Evolutionary conservation across 73 alveolate species (phyloP), one percentile per base, ranked within the genome.

Genomic region (Uronychia setigera): DNA sequence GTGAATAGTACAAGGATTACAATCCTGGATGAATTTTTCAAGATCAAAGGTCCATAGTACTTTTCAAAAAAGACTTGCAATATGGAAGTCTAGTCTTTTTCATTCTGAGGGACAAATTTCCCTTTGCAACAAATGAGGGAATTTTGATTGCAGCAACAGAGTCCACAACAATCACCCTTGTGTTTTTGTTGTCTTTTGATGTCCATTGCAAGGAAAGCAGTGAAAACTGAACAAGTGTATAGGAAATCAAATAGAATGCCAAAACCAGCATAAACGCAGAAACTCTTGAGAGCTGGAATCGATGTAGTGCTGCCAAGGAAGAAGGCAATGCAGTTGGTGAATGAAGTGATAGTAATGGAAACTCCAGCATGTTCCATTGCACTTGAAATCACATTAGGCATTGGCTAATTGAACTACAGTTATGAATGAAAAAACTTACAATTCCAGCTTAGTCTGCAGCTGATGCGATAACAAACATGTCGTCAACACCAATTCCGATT

Each of bases 401-500:
- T 35, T 0, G 29, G 1, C 26, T 34, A 31, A 1, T 31, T 67
- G 29, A 25, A 29, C 1, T 33, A 25, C n/a, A 30, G 29, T n/a
- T 11, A 46, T 46, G 5, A 46, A 19, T 11, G 67, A 46, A 46
- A 46, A 5, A 46, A 19, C 67, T 46, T 46, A 46, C 67, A 46
- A 46, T 46, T 19, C 67, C 67, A 46, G 67, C 67, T 19, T 58
- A 33, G 80, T 32, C 79, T 28, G 77, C 77, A 60, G 80, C 82
- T 19, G 83, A 58, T 35, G 86, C 46, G 1, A 87, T 58, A 1
- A 87, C 93, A 60, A 87, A 87, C 87, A 88, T 88, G 27, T 87
- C 93, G 29, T 87, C 93, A 57, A 81, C 93, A 0, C 93, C 93
- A 80, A 87, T 28, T 31, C 93, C 93, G 77, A 87, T 60, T 35